These are phyloP conservation scores for Gymnopus androsaceus DNA, from an alignment of 1,284 basidiomycete genomes.

Conservation along the genomic window DNA sequence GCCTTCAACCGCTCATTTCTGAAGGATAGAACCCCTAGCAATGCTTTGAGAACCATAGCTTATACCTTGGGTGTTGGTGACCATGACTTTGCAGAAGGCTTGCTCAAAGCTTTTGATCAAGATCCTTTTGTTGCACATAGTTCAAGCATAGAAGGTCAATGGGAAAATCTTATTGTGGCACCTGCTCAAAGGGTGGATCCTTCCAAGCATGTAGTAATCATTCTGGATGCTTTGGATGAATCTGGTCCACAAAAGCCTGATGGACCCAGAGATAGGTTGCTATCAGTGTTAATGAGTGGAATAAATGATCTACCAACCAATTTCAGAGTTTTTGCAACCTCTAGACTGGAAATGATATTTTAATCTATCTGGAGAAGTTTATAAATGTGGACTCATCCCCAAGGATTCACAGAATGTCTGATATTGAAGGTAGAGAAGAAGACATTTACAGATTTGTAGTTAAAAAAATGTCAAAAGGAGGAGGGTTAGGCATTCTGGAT, in stretches of 20 bases:
- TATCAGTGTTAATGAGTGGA: neutral
- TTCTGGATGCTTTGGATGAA: constrained; percentile 10
- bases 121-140: neutral
- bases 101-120: neutral
- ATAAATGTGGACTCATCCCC: neutral
- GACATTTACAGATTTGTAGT: neutral
- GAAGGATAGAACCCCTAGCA: neutral
- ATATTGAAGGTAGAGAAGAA: neutral
- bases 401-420: neutral
- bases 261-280: neutral
- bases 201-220: neutral
- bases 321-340: neutral
- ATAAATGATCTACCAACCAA: neutral
- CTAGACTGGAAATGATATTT: neutral
- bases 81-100: neutral
- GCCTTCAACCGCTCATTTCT: constrained; percentile 10
- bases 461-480: neutral
- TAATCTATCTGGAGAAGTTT: neutral
- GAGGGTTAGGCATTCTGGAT: neutral
- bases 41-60: constrained; percentile 8
- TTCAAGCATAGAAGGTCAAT: neutral
- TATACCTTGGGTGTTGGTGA: neutral
- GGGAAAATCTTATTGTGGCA: neutral
- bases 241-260: neutral
- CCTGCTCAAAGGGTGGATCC: neutral